Evolutionary conservation across 2,329 filamentous ascomycete species (phyloP).

Genomic region (Hypoxylon sp.): DNA sequence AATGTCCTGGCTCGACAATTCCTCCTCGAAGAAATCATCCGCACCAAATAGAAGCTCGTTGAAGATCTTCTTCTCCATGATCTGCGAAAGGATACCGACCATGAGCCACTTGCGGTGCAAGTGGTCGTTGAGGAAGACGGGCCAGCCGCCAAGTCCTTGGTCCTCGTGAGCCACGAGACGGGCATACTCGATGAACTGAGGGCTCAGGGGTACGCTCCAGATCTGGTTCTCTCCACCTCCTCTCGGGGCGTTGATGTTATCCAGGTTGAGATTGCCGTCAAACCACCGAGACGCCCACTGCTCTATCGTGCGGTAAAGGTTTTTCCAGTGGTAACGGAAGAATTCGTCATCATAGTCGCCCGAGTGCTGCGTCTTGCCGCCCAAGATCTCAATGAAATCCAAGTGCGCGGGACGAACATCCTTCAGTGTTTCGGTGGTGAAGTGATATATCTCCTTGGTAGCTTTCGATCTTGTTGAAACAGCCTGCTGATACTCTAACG

Average conservation of each 20-base stretch:
- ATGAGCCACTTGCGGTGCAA: constrained; percentile 48
- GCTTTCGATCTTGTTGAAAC: too few relatives aligned
- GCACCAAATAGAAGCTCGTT: constrained; percentile 53
- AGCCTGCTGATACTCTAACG: too few relatives aligned
- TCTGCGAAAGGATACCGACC: constrained; percentile 49
- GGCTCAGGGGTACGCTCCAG: constrained; percentile 42
- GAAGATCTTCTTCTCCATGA: constrained; percentile 52
- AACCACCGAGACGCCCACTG: constrained; percentile 22
- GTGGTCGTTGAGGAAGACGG: constrained; percentile 44
- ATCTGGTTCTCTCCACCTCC: constrained; percentile 11
- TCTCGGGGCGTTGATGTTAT: constrained; percentile 15
- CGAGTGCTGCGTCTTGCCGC: constrained; percentile 29
- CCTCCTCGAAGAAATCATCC: constrained; percentile 31
- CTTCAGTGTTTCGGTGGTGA: too few relatives aligned
- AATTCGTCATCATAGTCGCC: constrained; percentile 40
- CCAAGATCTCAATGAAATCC: constrained; percentile 36
- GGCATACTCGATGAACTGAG: constrained; percentile 49
- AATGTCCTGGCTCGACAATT: constrained; percentile 46
- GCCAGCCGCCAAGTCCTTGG: constrained; percentile 47
- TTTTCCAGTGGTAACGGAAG: constrained; percentile 37
- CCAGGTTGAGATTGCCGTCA: constrained; percentile 32
- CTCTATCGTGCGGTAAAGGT: constrained; percentile 41
- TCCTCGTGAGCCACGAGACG: constrained; percentile 49
- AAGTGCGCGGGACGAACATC: constrained; percentile 38
- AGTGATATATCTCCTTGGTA: constrained; percentile 8